A percentile compares a stretch with the other conserved stretches of the same genome.
Evolutionary conservation across 768 basidiomycete genomes (phyloP).

Genomic region (Boletus tylopilopsis): DNA sequence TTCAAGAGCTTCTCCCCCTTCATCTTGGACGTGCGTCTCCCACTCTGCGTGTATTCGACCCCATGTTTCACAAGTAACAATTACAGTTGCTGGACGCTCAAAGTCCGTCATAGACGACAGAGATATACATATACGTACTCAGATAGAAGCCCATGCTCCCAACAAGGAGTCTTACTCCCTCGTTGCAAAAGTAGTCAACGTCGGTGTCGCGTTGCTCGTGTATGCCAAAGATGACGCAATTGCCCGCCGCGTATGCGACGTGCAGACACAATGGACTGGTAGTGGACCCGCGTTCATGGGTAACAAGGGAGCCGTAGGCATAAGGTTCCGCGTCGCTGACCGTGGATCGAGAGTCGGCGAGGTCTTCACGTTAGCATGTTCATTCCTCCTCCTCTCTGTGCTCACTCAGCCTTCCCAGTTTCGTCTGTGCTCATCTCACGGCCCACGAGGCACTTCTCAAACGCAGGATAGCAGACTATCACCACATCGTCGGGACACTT

Average conservation of each 20-base stretch:
- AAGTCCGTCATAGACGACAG: conserved; percentile 63
- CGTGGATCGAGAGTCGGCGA: conserved; percentile 60
- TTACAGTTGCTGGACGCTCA: conserved; percentile 74
- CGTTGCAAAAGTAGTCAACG: conserved; percentile 77
- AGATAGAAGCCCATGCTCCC: conserved; percentile 68
- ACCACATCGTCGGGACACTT: conserved; percentile 75
- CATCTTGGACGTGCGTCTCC: conserved; percentile 75
- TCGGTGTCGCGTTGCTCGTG: conserved; percentile 83
- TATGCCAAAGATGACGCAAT: conserved; percentile 75
- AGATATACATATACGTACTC: conserved; percentile 66
- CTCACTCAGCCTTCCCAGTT: conserved; percentile 43
- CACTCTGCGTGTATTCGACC: background rate
- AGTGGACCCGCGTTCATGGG: conserved; percentile 76
- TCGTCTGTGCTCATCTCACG: conserved; percentile 90
- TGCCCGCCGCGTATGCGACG: conserved; percentile 55
- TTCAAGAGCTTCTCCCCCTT: conserved; percentile 89
- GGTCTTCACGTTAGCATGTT: conserved; percentile 70
- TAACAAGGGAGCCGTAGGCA: conserved; percentile 93
- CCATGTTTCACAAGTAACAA: conserved; percentile 1
- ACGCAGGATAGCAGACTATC: conserved; percentile 71
- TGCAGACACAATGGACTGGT: conserved; percentile 75
- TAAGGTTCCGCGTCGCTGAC: conserved; percentile 71
- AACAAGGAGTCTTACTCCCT: conserved; percentile 74
- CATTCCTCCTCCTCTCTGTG: background rate
- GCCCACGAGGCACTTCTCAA: conserved; percentile 68